A percentile compares a stretch with the other conserved stretches of the same genome.
Evolutionary conservation across 108 stramenopile species (phyloP).

Genomic region (Pseudonitzschia delicatissima): DNA sequence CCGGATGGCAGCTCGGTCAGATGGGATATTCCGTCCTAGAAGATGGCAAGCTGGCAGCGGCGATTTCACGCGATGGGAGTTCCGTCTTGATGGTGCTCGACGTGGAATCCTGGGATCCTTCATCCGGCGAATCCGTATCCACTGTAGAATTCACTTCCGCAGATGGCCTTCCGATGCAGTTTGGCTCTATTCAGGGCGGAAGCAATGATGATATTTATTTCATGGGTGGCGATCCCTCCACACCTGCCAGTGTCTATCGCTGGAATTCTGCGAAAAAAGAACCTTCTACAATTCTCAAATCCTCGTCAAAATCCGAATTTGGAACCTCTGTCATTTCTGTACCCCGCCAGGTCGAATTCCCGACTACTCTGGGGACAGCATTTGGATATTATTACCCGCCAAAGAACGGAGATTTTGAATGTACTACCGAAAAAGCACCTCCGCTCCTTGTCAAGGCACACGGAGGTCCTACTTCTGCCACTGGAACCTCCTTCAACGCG

Average conservation of each 20-base stretch:
- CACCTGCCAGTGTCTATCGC: slow-evolving; percentile 49
- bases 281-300: slow-evolving; percentile 37
- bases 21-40: slow-evolving; percentile 52
- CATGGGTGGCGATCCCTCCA: slow-evolving; percentile 55
- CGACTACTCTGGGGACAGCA: slow-evolving; percentile 51
- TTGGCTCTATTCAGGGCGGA: slow-evolving; percentile 37
- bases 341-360: slow-evolving; percentile 62
- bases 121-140: slow-evolving; percentile 14
- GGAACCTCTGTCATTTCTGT: slow-evolving; percentile 46
- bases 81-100: slow-evolving; percentile 49
- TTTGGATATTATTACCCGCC: slow-evolving; percentile 75
- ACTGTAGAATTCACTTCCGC: slow-evolving; percentile 25
- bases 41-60: slow-evolving; percentile 54
- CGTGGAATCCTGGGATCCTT: slow-evolving; percentile 2
- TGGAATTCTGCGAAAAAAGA: slow-evolving; percentile 44
- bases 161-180: slow-evolving; percentile 55
- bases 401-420: slow-evolving; percentile 41
- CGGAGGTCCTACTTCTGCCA: slow-evolving; percentile 57
- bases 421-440: slow-evolving; percentile 44
- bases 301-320: slow-evolving; percentile 46
- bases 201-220: slow-evolving; percentile 53
- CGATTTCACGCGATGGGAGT: slow-evolving; percentile 46
- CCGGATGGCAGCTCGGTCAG: slow-evolving; percentile 67
- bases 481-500: slow-evolving; percentile 62
- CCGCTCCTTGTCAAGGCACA: slow-evolving; percentile 83